A percentile compares a stretch with the other conserved stretches of the same genome.
These are phyloP conservation scores for Castanea sativa DNA, from an alignment of 306 rosid species.

Conservation along the genomic window DNA sequence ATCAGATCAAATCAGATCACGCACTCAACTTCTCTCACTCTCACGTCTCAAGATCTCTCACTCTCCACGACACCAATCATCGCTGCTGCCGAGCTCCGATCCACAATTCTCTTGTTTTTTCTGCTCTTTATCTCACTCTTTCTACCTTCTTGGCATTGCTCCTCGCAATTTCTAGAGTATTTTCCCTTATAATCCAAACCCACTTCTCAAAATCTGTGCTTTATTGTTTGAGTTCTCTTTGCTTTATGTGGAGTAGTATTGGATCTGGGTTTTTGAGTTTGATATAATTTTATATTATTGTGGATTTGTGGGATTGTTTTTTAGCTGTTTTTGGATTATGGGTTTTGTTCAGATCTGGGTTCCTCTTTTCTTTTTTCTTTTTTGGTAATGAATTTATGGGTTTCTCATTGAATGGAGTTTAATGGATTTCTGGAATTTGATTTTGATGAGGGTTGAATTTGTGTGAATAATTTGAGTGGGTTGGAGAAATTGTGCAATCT, in stretches of 20 bases:
- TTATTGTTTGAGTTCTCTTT: neutral
- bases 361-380: neutral
- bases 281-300: slow-evolving; percentile 35
- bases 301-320: slow-evolving; percentile 4
- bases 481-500: no score
- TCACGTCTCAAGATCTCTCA: no score
- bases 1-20: no score
- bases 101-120: slow-evolving; percentile 23
- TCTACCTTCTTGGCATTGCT: slow-evolving; percentile 98
- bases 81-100: no score
- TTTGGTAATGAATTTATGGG: no score
- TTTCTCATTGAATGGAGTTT: no score
- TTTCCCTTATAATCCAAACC: slow-evolving; percentile 3
- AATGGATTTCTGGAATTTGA: no score
- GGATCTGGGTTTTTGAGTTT: slow-evolving; percentile 69
- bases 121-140: slow-evolving; percentile 60
- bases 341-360: neutral
- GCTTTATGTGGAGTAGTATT: neutral
- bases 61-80: no score
- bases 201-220: neutral
- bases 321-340: neutral
- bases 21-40: no score
- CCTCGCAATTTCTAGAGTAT: slow-evolving; percentile 90
- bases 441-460: no score
- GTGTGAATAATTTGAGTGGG: no score